Percentiles rank a stretch among this genome's conserved stretches.
phyloP scores from a whole-genome alignment of 139 green algal species.

The Desmodesmus armatus region DNA sequence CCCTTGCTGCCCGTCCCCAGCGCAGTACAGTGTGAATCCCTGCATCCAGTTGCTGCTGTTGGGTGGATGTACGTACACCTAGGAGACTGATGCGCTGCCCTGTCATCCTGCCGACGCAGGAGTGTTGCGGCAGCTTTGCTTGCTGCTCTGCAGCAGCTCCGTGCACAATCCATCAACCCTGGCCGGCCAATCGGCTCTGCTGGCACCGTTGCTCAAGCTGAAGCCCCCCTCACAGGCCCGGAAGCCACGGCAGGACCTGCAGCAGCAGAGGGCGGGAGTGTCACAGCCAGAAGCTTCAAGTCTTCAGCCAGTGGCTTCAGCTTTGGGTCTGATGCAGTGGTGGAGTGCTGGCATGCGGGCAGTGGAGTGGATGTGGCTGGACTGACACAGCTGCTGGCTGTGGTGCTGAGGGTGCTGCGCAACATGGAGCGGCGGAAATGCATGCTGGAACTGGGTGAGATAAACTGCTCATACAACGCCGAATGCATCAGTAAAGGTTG shows the following conservation, averaged over 20 bases:
- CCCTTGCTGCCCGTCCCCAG: no score
- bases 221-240: no score
- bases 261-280: neutral
- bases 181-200: no score
- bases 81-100: no score
- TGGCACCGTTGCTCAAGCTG: no score
- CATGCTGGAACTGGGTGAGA: constrained; percentile 49
- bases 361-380: constrained; percentile 58
- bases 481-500: no score
- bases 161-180: no score
- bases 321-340: constrained; percentile 32
- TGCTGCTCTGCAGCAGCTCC: constrained; percentile 14
- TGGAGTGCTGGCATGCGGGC: constrained; percentile 50
- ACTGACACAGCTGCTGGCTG: constrained; percentile 47
- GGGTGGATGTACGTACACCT: no score
- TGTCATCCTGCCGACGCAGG: neutral
- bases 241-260: neutral
- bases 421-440: constrained; percentile 56
- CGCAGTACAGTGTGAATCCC: no score
- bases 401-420: constrained; percentile 51
- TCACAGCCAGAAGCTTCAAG: neutral
- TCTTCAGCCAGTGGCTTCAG: constrained; percentile 24
- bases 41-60: no score
- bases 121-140: constrained; percentile 31
- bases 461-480: no score